Evolutionary conservation across 768 basidiomycete genomes (phyloP).

Genomic region (Pleurotus tuoliensis): DNA sequence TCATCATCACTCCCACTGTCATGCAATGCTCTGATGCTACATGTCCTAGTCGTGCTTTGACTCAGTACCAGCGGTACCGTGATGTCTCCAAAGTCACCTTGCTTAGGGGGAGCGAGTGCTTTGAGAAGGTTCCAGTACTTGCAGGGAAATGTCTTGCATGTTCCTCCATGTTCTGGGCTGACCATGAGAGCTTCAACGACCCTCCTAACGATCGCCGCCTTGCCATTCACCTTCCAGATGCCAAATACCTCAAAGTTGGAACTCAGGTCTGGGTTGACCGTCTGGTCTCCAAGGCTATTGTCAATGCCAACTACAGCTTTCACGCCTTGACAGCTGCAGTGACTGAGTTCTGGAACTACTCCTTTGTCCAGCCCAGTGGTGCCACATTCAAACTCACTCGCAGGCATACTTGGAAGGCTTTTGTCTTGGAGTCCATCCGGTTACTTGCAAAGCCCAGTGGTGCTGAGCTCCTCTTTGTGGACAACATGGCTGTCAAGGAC

Average conservation of each 20-base stretch:
- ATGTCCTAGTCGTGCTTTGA: background rate
- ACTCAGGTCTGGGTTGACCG: constrained; percentile 13
- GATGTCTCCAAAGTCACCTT: constrained; percentile 14
- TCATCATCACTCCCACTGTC: background rate
- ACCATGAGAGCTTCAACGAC: constrained; percentile 13
- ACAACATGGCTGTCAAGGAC: too few relatives aligned
- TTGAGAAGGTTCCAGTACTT: constrained; percentile 10
- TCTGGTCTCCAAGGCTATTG: constrained; percentile 10
- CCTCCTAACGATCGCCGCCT: background rate
- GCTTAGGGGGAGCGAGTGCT: constrained; percentile 9
- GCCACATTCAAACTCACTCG: too few relatives aligned
- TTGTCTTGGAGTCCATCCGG: too few relatives aligned
- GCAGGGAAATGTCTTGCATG: constrained; percentile 13
- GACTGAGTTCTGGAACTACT: too few relatives aligned
- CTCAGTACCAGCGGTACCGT: background rate
- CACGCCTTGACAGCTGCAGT: constrained; percentile 15
- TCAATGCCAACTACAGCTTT: constrained; percentile 15
- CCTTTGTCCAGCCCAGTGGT: too few relatives aligned
- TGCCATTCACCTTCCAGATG: constrained; percentile 8
- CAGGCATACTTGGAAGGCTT: too few relatives aligned
- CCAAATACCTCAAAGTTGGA: constrained; percentile 14
- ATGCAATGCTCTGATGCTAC: constrained; percentile 1
- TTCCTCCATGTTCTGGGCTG: constrained; percentile 13
- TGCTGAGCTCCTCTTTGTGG: too few relatives aligned
- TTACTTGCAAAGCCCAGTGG: too few relatives aligned